A percentile compares a stretch with the other conserved stretches of the same genome.
These are phyloP conservation scores for Pugionium cornutum DNA, from an alignment of 345 rosid species.

Conservation along the genomic window DNA sequence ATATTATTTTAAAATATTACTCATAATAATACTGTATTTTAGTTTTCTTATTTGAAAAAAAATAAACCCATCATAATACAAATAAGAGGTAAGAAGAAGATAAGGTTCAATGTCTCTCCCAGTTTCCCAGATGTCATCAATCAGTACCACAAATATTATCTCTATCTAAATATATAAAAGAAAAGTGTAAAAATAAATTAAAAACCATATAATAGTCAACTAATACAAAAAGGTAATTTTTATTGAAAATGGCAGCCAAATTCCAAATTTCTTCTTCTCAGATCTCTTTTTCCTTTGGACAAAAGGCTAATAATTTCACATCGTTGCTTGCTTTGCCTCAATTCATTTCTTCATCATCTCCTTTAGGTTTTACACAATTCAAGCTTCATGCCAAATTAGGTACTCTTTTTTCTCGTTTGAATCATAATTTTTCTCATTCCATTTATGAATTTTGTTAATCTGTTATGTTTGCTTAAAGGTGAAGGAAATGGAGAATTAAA, in stretches of 20 bases:
- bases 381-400: slow-evolving; percentile 62
- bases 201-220: slow-evolving; percentile 19
- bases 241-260: slow-evolving; percentile 54
- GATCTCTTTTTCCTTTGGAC: slow-evolving; percentile 25
- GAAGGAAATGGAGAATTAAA: slow-evolving; percentile 73
- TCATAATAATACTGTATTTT: no score
- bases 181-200: background rate
- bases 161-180: background rate
- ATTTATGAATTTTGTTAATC: background rate
- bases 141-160: slow-evolving; percentile 13
- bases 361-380: slow-evolving; percentile 43
- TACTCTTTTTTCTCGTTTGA: slow-evolving; percentile 19
- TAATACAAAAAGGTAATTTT: background rate
- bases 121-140: slow-evolving; percentile 17
- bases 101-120: slow-evolving; percentile 21
- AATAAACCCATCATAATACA: background rate
- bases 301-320: slow-evolving; percentile 30
- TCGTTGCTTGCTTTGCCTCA: slow-evolving; percentile 29
- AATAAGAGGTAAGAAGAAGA: slow-evolving; percentile 6
- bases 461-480: slow-evolving; percentile 36
- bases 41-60: no score
- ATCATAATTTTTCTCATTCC: background rate
- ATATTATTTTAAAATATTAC: no score
- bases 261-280: slow-evolving; percentile 45
- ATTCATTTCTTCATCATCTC: slow-evolving; percentile 26